Conservation (phyloP, 768 basidiomycete genomes). For the Imleria badia region DNA sequence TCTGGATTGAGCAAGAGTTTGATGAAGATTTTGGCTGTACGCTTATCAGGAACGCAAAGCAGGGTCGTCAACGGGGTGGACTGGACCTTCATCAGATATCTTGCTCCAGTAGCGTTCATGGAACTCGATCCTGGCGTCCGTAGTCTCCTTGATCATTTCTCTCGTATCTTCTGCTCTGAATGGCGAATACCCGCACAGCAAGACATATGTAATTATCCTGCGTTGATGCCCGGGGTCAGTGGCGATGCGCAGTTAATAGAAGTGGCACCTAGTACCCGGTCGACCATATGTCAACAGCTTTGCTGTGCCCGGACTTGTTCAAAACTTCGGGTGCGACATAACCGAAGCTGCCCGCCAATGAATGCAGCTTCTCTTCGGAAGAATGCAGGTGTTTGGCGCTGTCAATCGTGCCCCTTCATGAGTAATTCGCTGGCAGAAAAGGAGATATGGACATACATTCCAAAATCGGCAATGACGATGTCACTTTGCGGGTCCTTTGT, state of each 20-base stretch:
- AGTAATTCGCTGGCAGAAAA: not conserved
- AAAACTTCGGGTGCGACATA: constrained; percentile 93
- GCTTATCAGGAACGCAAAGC: not conserved
- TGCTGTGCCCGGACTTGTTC: constrained; percentile 80
- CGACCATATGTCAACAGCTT: constrained; percentile 93
- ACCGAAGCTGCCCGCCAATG: constrained; percentile 79
- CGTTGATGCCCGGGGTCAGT: not conserved
- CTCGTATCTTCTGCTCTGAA: constrained; percentile 83
- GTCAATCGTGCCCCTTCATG: not conserved
- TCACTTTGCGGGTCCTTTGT: constrained; percentile 75
- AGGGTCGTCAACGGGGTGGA: not conserved
- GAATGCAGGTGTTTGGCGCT: constrained; percentile 84
- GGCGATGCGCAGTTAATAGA: not conserved
- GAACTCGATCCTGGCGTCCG: constrained; percentile 81
- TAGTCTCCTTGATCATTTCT: constrained; percentile 81
- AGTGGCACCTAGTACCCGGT: constrained; percentile 68
- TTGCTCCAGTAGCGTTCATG: constrained; percentile 96
- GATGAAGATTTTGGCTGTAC: constrained; percentile 83
- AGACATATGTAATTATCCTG: constrained; percentile 92
- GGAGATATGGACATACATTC: constrained; percentile 62
- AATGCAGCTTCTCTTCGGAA: constrained; percentile 65
- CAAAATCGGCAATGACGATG: constrained; percentile 95
- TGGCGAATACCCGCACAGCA: constrained; percentile 93
- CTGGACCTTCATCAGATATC: constrained; percentile 68
- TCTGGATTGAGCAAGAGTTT: constrained; percentile 66